Percentiles rank a stretch among this genome's conserved stretches.
phyloP scores from a whole-genome alignment of 352 stramenopile genomes.

The Phytophthora pistaciae region DNA sequence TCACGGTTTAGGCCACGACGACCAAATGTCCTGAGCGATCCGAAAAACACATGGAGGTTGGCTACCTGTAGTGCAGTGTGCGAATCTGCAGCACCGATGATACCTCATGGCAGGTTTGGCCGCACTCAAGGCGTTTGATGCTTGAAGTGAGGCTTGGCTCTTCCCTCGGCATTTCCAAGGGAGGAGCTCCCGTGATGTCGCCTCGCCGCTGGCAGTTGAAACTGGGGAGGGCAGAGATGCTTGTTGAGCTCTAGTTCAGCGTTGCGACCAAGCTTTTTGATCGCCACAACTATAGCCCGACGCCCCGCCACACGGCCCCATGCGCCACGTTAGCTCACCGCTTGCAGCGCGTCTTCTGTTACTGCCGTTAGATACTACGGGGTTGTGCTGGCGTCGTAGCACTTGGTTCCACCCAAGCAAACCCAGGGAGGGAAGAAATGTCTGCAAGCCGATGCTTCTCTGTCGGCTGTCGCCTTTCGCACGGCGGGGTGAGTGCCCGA shows the following conservation, averaged over 20 bases:
- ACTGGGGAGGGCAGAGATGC: background rate
- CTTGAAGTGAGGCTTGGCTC: constrained; percentile 11
- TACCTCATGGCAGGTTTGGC: background rate
- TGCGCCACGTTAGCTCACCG: constrained; percentile 15
- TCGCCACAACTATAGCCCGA: background rate
- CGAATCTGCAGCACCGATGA: background rate
- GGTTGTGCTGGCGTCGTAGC: constrained; percentile 2
- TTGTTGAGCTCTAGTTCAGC: background rate
- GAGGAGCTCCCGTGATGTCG: background rate
- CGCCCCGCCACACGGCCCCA: background rate
- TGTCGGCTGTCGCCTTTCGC: constrained; percentile 10
- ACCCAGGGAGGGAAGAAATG: background rate
- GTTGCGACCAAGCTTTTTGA: background rate
- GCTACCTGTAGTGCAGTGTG: background rate
- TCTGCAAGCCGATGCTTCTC: constrained; percentile 7
- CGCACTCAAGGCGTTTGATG: background rate
- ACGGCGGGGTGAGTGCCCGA: constrained; percentile 9
- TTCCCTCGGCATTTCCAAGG: background rate
- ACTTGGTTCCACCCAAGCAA: constrained; percentile 6
- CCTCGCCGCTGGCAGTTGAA: background rate
- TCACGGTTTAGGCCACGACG: constrained; percentile 11
- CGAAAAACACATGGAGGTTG: background rate
- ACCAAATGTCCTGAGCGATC: constrained; percentile 4
- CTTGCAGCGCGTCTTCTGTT: constrained; percentile 7
- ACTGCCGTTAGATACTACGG: constrained; percentile 7